These are phyloP conservation scores for Metarhizium anisopliae DNA, from an alignment of 2,329 filamentous ascomycete species.

Conservation along the genomic window DNA sequence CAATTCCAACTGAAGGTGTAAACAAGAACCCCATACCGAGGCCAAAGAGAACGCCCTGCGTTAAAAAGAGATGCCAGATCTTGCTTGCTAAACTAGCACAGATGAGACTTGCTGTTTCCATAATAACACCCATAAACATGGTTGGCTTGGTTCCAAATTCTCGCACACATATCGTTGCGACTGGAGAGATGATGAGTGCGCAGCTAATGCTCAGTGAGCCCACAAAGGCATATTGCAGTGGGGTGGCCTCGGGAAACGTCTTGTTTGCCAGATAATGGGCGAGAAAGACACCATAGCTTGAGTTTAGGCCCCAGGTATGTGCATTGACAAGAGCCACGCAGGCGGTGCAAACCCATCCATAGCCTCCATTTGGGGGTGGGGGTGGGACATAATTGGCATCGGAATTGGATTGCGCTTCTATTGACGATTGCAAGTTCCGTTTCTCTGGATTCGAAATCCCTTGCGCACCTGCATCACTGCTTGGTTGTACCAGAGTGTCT, in stretches of 20 bases:
- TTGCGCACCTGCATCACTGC: neutral
- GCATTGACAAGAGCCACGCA: slow-evolving; percentile 46
- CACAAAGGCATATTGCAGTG: slow-evolving; percentile 68
- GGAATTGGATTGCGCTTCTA: neutral
- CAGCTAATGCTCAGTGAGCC: slow-evolving; percentile 34
- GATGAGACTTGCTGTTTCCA: slow-evolving; percentile 58
- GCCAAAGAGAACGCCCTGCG: slow-evolving; percentile 70
- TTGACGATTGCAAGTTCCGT: neutral
- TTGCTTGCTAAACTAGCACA: slow-evolving; percentile 58
- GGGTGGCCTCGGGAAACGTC: slow-evolving; percentile 52
- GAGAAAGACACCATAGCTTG: slow-evolving; percentile 40
- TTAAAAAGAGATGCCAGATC: slow-evolving; percentile 70
- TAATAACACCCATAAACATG: slow-evolving; percentile 53
- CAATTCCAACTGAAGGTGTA: slow-evolving; percentile 56
- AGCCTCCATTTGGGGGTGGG: slow-evolving; percentile 49
- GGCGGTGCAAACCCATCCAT: slow-evolving; percentile 36
- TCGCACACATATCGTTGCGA: slow-evolving; percentile 54
- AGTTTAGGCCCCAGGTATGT: slow-evolving; percentile 68
- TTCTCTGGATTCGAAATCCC: neutral
- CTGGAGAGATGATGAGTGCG: slow-evolving; percentile 58
- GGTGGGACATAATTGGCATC: slow-evolving; percentile 7
- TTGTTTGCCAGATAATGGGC: slow-evolving; percentile 48
- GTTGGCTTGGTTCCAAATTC: slow-evolving; percentile 54
- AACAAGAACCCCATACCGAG: slow-evolving; percentile 71
- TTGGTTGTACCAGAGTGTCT: neutral